Base-by-base conservation (phyloP, 306 rosid species). In the Medicago arabica region DNA sequence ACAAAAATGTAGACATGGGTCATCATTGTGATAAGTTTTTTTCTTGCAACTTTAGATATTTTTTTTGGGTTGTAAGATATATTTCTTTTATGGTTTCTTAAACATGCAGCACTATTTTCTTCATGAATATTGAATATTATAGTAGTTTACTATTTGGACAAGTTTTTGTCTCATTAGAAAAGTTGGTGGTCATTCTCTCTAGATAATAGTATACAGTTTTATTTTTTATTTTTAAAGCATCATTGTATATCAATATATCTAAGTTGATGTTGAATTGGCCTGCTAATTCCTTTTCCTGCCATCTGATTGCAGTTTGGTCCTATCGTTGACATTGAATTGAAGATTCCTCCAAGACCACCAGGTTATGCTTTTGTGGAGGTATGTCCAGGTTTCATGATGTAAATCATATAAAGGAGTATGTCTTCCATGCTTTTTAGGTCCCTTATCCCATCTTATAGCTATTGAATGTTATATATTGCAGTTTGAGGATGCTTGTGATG, bases 351-450 rank as follows among this genome's bases (percentile, higher is more conserved):
- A 18, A 83, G 92, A 71, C 96, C 98, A 51, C 98, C 97, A 0
- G 97, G 97, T 60, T 93, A 91, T 82, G 98, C 98, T 75, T 93
- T 93, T 82, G 82, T 93, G 54, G 93, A 93, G 93, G 98, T 88
- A 77, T 78, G 86, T 53, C 9, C 11, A 53, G 23, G 76, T 60
- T 21, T 68, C 15, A 23, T 68, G 36, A 55, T 44, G 11, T 11
- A 73, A 65, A 62, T 68, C 51, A 50, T 3, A 7, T 66, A 54
- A 71, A 46, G 62, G 13, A 61, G 38, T 15, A 74, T 44, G 43
- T 28, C 3, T 65, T 23, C 31, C 36, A 47, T 46, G 19, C 41
- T 44, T 79, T 47, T n/a, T 2, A 1, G 39, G 8, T 62, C 51
- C 40, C 53, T 14, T 36, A 4, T 71, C 54, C 15, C 57, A 19